Conservation (phyloP, 495 filamentous ascomycete species). For the Aspergillus nanangensis region DNA sequence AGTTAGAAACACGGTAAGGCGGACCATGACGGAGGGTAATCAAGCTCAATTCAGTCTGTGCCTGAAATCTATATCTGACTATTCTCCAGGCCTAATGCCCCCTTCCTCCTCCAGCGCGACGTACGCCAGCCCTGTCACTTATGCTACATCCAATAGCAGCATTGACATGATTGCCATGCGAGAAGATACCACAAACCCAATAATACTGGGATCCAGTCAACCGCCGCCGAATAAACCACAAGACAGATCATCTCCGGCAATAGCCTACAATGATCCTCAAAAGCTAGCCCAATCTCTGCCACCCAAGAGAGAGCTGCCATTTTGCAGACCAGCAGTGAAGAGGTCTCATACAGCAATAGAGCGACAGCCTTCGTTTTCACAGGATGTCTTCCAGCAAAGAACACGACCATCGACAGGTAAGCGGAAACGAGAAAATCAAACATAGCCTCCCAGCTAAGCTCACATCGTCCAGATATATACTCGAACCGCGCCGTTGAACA, state of each 20-base stretch:
- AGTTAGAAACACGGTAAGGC: too few relatives aligned
- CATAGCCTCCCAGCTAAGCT: too few relatives aligned
- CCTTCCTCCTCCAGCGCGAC: slow-evolving; percentile 8
- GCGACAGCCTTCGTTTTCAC: background rate
- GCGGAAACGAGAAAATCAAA: too few relatives aligned
- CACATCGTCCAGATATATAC: too few relatives aligned
- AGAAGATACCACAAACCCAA: background rate
- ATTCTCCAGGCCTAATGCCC: background rate
- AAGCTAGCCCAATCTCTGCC: slow-evolving; percentile 36
- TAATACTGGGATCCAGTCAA: too few relatives aligned
- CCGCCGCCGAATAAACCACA: too few relatives aligned
- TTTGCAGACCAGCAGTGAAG: slow-evolving; percentile 24
- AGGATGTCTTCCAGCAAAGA: too few relatives aligned
- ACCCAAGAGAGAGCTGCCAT: slow-evolving; percentile 43
- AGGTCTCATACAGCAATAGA: slow-evolving; percentile 4
- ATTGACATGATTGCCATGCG: background rate
- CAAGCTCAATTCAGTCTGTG: too few relatives aligned
- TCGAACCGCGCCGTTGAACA: too few relatives aligned
- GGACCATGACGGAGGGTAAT: too few relatives aligned
- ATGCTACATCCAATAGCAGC: background rate
- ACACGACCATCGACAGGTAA: too few relatives aligned
- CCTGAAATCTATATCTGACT: too few relatives aligned
- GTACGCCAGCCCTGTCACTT: background rate
- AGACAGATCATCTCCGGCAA: slow-evolving; percentile 16
- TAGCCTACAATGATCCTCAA: slow-evolving; percentile 19